Percentiles rank a stretch among this genome's conserved stretches.
phyloP scores from a whole-genome alignment of 208 protist species.

The Acanthamoeba triangularis region DNA sequence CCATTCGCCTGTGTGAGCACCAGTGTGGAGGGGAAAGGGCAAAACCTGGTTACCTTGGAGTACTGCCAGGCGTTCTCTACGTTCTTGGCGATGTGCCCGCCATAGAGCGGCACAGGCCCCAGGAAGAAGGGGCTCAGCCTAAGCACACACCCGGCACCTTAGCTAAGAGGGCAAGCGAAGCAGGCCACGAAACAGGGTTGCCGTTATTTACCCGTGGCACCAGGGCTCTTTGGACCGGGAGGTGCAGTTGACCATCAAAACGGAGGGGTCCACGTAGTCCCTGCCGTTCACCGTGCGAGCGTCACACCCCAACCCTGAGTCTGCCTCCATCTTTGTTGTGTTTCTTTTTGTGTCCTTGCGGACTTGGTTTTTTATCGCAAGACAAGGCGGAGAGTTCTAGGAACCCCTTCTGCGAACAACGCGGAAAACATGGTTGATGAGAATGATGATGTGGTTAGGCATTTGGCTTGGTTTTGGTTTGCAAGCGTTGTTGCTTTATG shows the following conservation, averaged over 20 bases:
- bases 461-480: neutral
- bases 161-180: neutral
- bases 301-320: neutral
- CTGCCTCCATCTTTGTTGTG: neutral
- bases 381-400: neutral
- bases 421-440: too few species aligned
- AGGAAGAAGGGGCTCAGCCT: constrained; percentile 73
- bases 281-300: neutral
- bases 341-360: neutral
- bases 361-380: neutral
- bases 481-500: neutral
- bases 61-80: constrained; percentile 81
- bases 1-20: neutral
- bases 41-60: constrained; percentile 25
- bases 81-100: constrained; percentile 5
- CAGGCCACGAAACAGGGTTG: neutral
- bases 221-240: constrained; percentile 30
- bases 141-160: neutral
- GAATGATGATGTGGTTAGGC: neutral
- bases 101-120: constrained; percentile 52
- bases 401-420: neutral
- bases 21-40: neutral
- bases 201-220: neutral
- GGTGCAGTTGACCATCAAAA: constrained; percentile 36
- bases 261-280: constrained; percentile 42